Evolutionary conservation across 1,284 basidiomycete species (phyloP), one percentile per base, ranked within the genome.

Genomic region (Malassezia japonica): DNA sequence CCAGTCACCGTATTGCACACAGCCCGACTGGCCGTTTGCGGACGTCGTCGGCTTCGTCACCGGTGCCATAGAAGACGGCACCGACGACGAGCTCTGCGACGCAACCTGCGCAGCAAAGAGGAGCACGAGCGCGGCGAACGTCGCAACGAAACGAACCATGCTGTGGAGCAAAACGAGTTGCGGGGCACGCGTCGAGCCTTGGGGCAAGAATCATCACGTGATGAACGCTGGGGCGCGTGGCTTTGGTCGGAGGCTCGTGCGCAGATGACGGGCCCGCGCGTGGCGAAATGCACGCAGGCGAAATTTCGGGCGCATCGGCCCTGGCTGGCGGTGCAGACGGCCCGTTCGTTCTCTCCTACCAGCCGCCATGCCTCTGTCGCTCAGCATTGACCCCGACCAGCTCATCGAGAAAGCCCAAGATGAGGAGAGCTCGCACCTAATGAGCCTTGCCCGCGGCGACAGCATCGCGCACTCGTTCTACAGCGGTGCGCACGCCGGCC

Each of bases 351-450:
- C 15, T 6, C 6, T 38, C 36, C 25, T 37, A 15, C 23, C 40
- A 20, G n/a, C 35, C 4, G 31, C n/a, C 40, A 70, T 69, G 65
- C 53, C 63, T 31, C 62, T 72, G 37, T 65, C 65, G 47, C 56
- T 62, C 38, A 65, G 66, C 53, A 51, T 72, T 31, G 62, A 70
- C 40, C 56, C 64, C 21, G 68, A 72, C 20, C 48, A 61, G 39
- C 55, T 67, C 32, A 45, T 71, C 29, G 38, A 64, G 50, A 42
- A 48, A 21, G 67, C 65, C 7, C 50, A 54, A 12, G 62, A 61
- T 47, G 62, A 70, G 37, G 66, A 64, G n/a, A 50, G 57, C 38
- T 46, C 62, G 4, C 45, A 66, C 0, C 36, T 70, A 33, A 33
- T 60, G 32, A 55, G 51, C 21, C 46, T 63, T 2, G 48, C 47